Conservation (phyloP, 345 rosid species). For the Heritiera fomes region DNA sequence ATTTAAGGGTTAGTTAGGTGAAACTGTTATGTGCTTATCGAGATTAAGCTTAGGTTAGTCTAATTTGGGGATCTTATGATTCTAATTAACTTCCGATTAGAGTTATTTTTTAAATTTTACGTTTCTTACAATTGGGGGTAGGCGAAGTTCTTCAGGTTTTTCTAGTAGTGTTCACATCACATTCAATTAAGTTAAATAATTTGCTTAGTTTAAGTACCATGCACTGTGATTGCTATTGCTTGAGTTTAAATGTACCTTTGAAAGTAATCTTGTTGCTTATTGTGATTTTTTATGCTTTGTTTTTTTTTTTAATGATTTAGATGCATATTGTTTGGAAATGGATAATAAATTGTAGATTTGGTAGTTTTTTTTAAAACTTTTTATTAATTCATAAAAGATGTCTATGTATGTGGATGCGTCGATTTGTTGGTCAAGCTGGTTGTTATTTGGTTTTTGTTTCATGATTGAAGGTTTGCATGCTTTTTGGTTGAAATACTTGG, state of each 20-base stretch:
- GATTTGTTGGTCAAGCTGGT: background rate
- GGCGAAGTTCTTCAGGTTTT: background rate
- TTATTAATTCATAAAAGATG: background rate
- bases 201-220: background rate
- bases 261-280: background rate
- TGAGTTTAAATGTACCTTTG: background rate
- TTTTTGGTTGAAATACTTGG: background rate
- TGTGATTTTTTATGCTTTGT: too few relatives aligned
- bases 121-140: background rate
- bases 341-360: background rate
- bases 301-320: background rate
- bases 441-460: background rate
- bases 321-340: background rate
- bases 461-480: background rate
- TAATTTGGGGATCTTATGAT: conserved; percentile 24
- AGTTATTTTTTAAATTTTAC: background rate
- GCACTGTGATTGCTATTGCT: background rate
- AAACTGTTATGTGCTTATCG: conserved; percentile 14
- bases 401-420: background rate
- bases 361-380: background rate
- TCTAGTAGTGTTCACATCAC: background rate
- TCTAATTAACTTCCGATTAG: background rate
- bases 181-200: background rate
- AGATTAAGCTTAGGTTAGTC: conserved; percentile 12
- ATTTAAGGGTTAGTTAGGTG: conserved; percentile 12